Evolutionary conservation across 1,284 basidiomycete species (phyloP).

Genomic region (Cutaneotrichosporon cavernicola): DNA sequence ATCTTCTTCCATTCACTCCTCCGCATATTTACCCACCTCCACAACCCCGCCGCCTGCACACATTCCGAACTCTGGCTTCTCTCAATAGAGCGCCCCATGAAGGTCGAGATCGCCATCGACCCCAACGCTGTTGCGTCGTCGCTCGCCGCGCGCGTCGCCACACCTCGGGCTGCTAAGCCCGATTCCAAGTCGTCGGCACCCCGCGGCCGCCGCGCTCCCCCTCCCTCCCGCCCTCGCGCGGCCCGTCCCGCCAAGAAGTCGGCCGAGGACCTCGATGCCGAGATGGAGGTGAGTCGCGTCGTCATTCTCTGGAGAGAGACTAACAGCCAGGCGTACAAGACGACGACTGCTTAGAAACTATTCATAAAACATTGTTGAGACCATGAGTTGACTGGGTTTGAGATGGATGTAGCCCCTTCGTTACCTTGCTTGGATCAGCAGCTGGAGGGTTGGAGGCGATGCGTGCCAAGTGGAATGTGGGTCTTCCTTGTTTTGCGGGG

Average conservation of each 20-base stretch:
- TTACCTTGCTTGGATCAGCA: not conserved
- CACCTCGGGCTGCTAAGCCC: conserved; percentile 54
- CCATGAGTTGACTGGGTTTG: not conserved
- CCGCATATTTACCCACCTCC: conserved; percentile 37
- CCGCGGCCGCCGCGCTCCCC: conserved; percentile 58
- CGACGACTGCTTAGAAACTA: conserved; percentile 23
- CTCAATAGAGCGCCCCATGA: conserved; percentile 86
- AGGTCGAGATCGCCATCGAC: conserved; percentile 95
- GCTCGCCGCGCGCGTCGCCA: conserved; percentile 60
- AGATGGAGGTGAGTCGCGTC: conserved; percentile 66
- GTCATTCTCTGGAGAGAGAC: not conserved
- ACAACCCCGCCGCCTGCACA: not conserved
- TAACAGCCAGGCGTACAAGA: conserved; percentile 39
- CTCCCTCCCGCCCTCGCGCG: conserved; percentile 44
- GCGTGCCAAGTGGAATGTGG: too few species aligned
- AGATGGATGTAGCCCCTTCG: conserved; percentile 8
- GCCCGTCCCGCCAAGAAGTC: conserved; percentile 58
- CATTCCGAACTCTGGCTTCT: conserved; percentile 26
- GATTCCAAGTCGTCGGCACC: conserved; percentile 54
- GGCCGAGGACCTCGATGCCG: conserved; percentile 61
- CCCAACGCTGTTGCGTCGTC: conserved; percentile 67
- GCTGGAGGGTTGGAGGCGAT: too few species aligned
- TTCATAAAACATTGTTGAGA: not conserved
- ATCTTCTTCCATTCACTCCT: not conserved
- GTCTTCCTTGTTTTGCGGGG: too few species aligned